Evolutionary conservation across 768 basidiomycete species (phyloP).

Genomic region (Rhizopogon rudus): DNA sequence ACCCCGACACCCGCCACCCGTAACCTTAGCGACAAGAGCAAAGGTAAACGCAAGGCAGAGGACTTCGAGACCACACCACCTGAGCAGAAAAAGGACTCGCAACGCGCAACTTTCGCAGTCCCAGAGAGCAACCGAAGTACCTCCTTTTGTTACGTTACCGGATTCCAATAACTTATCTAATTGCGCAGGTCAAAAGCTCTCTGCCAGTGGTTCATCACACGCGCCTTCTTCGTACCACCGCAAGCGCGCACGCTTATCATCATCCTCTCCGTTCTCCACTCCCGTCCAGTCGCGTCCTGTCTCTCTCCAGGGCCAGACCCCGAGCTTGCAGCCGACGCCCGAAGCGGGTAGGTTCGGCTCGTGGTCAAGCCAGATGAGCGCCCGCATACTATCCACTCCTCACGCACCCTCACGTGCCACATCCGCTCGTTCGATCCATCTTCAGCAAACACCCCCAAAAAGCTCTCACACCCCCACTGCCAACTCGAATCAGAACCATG

Average conservation of each 20-base stretch:
- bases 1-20: slow-evolving; percentile 30
- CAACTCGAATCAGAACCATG: slow-evolving; percentile 18
- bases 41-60: slow-evolving; percentile 71
- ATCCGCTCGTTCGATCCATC: slow-evolving; percentile 29
- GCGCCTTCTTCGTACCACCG: slow-evolving; percentile 72
- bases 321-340: slow-evolving; percentile 14
- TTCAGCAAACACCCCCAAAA: slow-evolving; percentile 8
- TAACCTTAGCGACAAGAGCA: slow-evolving; percentile 30
- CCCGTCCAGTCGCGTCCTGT: slow-evolving; percentile 26
- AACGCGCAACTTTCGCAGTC: slow-evolving; percentile 59
- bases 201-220: slow-evolving; percentile 38
- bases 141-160: slow-evolving; percentile 18
- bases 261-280: slow-evolving; percentile 28
- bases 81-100: slow-evolving; percentile 46
- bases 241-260: slow-evolving; percentile 63
- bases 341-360: slow-evolving; percentile 21
- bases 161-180: slow-evolving; percentile 15
- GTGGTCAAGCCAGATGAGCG: slow-evolving; percentile 31
- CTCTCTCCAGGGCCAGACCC: slow-evolving; percentile 13
- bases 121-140: slow-evolving; percentile 52
- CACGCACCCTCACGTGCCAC: slow-evolving; percentile 34
- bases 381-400: slow-evolving; percentile 18
- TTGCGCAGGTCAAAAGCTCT: slow-evolving; percentile 46
- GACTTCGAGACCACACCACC: slow-evolving; percentile 69
- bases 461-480: slow-evolving; percentile 12